Percentiles rank a stretch among this genome's conserved stretches.
Evolutionary conservation across 371 early-diverging fungal species (phyloP).

Genomic region (Mortierella sp.): DNA sequence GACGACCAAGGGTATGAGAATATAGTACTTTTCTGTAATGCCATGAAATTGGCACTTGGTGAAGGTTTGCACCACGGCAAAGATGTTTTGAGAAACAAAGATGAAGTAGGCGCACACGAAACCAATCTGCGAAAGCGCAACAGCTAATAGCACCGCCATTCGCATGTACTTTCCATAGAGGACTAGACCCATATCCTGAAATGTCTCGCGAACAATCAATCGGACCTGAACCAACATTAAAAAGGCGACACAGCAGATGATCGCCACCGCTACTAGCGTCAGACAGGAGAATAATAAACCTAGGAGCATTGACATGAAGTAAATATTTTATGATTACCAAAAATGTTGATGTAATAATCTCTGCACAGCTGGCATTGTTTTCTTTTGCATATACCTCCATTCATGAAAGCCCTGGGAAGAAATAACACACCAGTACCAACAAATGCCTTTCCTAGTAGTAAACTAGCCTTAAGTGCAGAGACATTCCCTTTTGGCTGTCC

Average conservation of each 20-base stretch:
- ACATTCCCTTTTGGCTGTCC: slow-evolving; percentile 59
- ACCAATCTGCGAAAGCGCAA: slow-evolving; percentile 79
- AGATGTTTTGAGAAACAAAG: slow-evolving; percentile 63
- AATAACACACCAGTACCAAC: slow-evolving; percentile 80
- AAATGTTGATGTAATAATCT: no score
- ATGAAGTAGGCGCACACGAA: slow-evolving; percentile 76
- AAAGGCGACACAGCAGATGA: slow-evolving; percentile 71
- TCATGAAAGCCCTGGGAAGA: slow-evolving; percentile 75
- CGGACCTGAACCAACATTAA: slow-evolving; percentile 71
- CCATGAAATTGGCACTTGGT: slow-evolving; percentile 52
- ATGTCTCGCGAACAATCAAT: slow-evolving; percentile 70
- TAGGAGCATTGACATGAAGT: background rate
- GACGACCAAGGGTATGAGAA: slow-evolving; percentile 68
- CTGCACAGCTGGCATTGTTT: background rate
- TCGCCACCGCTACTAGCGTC: slow-evolving; percentile 62
- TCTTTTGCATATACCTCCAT: slow-evolving; percentile 68
- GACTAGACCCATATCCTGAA: slow-evolving; percentile 84
- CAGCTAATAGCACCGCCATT: slow-evolving; percentile 71
- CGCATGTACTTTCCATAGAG: slow-evolving; percentile 78
- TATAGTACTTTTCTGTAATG: slow-evolving; percentile 62
- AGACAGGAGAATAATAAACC: slow-evolving; percentile 66
- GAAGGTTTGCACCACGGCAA: slow-evolving; percentile 60
- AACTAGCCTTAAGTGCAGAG: slow-evolving; percentile 77
- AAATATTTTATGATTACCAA: background rate
- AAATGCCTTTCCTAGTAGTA: slow-evolving; percentile 81